Evolutionary conservation across 306 rosid species (phyloP), one percentile per base, ranked within the genome.

Genomic region (Rubus parviflorus): DNA sequence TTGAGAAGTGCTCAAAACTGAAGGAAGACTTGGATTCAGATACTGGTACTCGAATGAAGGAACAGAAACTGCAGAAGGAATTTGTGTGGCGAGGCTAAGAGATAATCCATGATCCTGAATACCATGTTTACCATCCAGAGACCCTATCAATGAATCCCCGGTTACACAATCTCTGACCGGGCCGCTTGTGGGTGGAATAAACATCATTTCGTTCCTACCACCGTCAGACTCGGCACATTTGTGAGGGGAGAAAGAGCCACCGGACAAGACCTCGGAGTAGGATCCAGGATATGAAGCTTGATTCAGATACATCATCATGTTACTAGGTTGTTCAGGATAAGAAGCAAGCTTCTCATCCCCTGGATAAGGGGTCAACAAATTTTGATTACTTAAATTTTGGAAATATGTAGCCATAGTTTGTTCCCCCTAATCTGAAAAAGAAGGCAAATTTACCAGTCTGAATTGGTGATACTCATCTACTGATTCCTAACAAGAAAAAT

Each of bases 41-140:
- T 89, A 86, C 22, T 85, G 92, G 81, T 85, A 86, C 46, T 83
- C 87, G 75, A 89, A 92, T 6, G 81, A 77, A 81, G 92, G 86
- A 49, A 72, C 77, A 67, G 92, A 88, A 73, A 77, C 78, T 1
- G 71, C 70, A 67, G 86, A 79, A 30, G 88, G 89, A 77, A 87
- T 84, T 17, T 88, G 81, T 47, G 97, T 83, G 41, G 90, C 87
- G 23, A 95, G 93, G 85, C 97, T 95, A 52, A 95, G 97, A 74
- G 97, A 90, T 56, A 95, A 84, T 48, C 95, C 95, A 56, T 89
- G 96, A 72, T 83, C 86, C 71, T 86, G 97, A 23, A 81, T 81
- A 84, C 82, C 89, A 35, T 83, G 90, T 19, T 90, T 88, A 48
- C 68, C 69, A 22, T 81, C 80, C 14, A 80, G 75, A 60, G 81